phyloP scores from a whole-genome alignment of 2,329 filamentous ascomycete species.

The Fusarium hostae region DNA sequence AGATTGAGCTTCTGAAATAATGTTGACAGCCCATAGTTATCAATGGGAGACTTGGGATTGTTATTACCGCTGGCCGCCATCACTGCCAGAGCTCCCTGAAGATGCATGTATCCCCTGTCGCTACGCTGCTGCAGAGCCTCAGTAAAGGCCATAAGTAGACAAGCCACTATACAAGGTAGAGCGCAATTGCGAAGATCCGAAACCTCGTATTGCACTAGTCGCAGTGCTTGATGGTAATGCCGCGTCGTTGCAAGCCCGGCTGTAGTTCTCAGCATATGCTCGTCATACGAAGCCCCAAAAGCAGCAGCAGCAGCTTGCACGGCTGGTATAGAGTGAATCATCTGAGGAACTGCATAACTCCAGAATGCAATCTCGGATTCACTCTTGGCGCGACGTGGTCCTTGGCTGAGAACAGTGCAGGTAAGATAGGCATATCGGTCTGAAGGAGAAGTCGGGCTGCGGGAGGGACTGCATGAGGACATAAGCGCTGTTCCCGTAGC shows the following conservation, averaged over 20 bases:
- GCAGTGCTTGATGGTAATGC: slow-evolving; percentile 9
- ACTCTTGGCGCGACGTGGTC: slow-evolving; percentile 18
- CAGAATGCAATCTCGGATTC: slow-evolving; percentile 13
- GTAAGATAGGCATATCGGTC: slow-evolving; percentile 11
- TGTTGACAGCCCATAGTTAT: background rate
- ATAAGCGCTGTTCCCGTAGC: background rate
- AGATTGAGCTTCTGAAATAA: slow-evolving; percentile 27
- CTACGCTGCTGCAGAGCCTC: slow-evolving; percentile 18
- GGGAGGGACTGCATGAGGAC: background rate
- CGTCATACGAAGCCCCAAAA: slow-evolving; percentile 23
- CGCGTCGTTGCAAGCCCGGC: background rate
- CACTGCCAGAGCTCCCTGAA: slow-evolving; percentile 14
- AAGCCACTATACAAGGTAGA: slow-evolving; percentile 10
- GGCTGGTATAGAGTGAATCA: slow-evolving; percentile 19
- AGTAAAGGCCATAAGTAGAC: slow-evolving; percentile 11
- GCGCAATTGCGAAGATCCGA: background rate
- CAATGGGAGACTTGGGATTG: background rate
- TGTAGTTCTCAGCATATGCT: slow-evolving; percentile 2
- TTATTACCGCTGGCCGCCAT: background rate
- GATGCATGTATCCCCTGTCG: slow-evolving; percentile 22
- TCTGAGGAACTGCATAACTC: slow-evolving; percentile 15
- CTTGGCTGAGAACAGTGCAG: slow-evolving; percentile 10
- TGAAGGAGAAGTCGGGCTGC: background rate
- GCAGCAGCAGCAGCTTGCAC: slow-evolving; percentile 16
- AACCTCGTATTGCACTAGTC: slow-evolving; percentile 7